A percentile compares a stretch with the other conserved stretches of the same genome.
Evolutionary conservation across 2,329 filamentous ascomycete genomes (phyloP).

Genomic region (Trichoderma koningiopsis): DNA sequence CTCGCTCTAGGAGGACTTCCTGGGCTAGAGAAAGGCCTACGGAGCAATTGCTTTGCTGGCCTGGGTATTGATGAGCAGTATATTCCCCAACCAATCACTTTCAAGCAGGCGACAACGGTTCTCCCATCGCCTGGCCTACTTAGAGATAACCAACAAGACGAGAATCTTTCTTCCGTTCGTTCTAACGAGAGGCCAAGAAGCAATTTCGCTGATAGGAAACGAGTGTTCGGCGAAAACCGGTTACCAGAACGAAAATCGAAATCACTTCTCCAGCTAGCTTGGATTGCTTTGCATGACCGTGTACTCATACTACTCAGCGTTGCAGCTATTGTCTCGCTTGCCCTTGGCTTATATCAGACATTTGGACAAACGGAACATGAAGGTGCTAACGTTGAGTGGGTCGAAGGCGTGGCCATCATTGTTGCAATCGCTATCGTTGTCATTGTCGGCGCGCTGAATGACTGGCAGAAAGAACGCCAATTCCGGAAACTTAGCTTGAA

Average conservation of each 20-base stretch:
- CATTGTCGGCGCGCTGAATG: constrained; percentile 63
- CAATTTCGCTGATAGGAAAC: constrained; percentile 58
- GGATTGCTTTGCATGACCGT: constrained; percentile 65
- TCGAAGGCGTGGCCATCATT: constrained; percentile 65
- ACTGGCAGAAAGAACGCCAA: constrained; percentile 69
- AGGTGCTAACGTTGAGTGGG: constrained; percentile 60
- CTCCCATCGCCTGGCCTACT: not conserved
- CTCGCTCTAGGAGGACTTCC: constrained; percentile 72
- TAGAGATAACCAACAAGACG: not conserved
- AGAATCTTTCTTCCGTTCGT: not conserved
- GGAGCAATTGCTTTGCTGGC: constrained; percentile 65
- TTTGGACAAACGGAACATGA: constrained; percentile 49
- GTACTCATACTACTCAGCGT: constrained; percentile 67
- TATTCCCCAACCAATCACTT: constrained; percentile 65
- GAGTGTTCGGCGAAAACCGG: constrained; percentile 71
- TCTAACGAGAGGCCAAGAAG: not conserved
- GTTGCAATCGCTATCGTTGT: constrained; percentile 53
- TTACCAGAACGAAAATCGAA: constrained; percentile 75
- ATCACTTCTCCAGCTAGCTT: constrained; percentile 70
- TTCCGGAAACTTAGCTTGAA: constrained; percentile 64
- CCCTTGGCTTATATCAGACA: constrained; percentile 68
- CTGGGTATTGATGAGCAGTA: constrained; percentile 69
- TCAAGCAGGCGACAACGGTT: constrained; percentile 57
- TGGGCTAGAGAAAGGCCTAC: constrained; percentile 73
- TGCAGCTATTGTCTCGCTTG: constrained; percentile 66